Evolutionary conservation across 148 eudicot genomes (phyloP).

Genomic region (Vaccinium darrowii): DNA sequence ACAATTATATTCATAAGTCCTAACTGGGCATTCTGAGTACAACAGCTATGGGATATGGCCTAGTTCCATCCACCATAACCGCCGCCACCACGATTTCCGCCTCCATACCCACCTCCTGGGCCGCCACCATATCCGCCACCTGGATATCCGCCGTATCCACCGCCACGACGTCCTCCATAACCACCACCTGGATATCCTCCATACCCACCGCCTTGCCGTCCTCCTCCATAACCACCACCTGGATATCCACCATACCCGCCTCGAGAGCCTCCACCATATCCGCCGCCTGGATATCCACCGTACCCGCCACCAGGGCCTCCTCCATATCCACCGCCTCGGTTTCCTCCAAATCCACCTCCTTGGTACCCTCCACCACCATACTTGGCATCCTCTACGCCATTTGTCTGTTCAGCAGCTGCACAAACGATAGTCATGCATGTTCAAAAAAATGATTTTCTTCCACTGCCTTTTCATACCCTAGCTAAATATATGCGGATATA

Average conservation of each 20-base stretch:
- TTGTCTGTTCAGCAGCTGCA: background rate
- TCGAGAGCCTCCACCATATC: background rate
- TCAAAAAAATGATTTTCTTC: no score
- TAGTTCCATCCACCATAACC: background rate
- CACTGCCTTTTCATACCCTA: no score
- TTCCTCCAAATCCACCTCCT: background rate
- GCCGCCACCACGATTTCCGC: background rate
- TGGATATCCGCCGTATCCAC: no score
- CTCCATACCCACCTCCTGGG: background rate
- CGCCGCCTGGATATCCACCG: background rate
- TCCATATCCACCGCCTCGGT: background rate
- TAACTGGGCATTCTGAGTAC: background rate
- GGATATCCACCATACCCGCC: background rate
- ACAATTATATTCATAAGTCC: no score
- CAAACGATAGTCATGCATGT: background rate
- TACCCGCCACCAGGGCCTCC: background rate
- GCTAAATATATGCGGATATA: no score
- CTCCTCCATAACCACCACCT: background rate
- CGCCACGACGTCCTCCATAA: no score
- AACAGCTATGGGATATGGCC: background rate
- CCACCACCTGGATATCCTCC: background rate
- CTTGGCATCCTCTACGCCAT: conserved; percentile 7
- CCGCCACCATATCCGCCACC: background rate
- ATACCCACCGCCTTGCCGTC: background rate
- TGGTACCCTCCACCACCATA: background rate